Conservation (phyloP, 2,329 filamentous ascomycete genomes). For the Epichloe uncinata region DNA sequence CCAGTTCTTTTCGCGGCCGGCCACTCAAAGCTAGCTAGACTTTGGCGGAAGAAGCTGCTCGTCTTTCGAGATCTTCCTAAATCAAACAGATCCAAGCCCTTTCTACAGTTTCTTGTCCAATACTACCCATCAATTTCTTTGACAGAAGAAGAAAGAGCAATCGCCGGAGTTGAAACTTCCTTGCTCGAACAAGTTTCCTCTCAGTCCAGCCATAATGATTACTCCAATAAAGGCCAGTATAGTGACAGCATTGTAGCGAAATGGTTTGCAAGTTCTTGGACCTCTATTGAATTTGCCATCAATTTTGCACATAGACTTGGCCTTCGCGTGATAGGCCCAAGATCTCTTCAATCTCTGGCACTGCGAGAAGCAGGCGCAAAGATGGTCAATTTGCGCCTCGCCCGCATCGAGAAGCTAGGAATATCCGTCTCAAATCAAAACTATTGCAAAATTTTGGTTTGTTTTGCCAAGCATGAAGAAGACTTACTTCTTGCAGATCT, state of each 20-base stretch:
- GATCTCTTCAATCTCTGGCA: conserved; percentile 66
- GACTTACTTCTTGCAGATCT: conserved; percentile 32
- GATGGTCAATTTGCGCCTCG: conserved; percentile 44
- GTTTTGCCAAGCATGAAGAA: conserved; percentile 47
- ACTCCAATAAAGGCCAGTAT: conserved; percentile 10
- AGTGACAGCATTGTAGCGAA: conserved; percentile 54
- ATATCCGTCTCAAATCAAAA: conserved; percentile 49
- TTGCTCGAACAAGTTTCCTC: not conserved
- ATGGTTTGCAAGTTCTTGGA: conserved; percentile 61
- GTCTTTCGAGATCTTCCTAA: conserved; percentile 28
- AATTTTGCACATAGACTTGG: conserved; percentile 57
- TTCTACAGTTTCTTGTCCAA: conserved; percentile 32
- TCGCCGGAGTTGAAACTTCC: conserved; percentile 5
- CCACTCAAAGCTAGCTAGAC: conserved; percentile 26
- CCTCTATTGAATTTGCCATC: conserved; percentile 60
- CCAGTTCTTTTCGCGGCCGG: conserved; percentile 37
- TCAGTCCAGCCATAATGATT: not conserved
- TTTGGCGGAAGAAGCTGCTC: conserved; percentile 34
- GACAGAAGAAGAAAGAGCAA: conserved; percentile 21
- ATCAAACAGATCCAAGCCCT: conserved; percentile 28
- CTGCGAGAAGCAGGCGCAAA: conserved; percentile 44
- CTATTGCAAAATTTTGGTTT: conserved; percentile 54
- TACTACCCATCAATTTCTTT: conserved; percentile 32
- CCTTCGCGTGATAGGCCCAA: conserved; percentile 57
- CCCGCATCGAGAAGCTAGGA: conserved; percentile 44